These are phyloP conservation scores for Sporothrix euskadiensis DNA, from an alignment of 2,329 filamentous ascomycete genomes.

Conservation along the genomic window DNA sequence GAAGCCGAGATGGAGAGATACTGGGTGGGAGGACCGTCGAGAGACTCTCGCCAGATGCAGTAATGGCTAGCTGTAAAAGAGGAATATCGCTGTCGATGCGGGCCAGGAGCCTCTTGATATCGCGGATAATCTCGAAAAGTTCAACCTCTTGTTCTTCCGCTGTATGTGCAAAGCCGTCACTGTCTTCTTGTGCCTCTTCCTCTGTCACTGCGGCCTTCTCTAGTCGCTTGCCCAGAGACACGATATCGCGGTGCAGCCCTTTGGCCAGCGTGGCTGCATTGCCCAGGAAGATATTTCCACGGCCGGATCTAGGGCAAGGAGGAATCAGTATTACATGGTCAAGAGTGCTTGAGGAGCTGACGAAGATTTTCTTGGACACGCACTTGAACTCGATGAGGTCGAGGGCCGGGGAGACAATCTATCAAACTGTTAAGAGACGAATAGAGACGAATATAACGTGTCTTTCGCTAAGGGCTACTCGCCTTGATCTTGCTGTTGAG, in stretches of 20 bases:
- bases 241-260: conserved; percentile 78
- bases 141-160: conserved; percentile 61
- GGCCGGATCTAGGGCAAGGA: conserved; percentile 43
- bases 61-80: conserved; percentile 88
- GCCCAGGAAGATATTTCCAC: conserved; percentile 66
- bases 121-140: conserved; percentile 67
- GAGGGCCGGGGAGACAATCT: conserved; percentile 87
- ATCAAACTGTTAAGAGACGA: conserved; percentile 5
- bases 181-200: conserved; percentile 51
- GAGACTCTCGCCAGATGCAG: conserved; percentile 85
- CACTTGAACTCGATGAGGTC: conserved; percentile 90
- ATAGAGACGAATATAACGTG: not conserved
- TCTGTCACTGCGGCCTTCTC: conserved; percentile 67
- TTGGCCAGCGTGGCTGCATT: conserved; percentile 82
- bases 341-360: too few relatives aligned
- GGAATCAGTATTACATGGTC: not conserved
- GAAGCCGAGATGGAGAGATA: conserved; percentile 83
- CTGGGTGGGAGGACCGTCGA: conserved; percentile 76
- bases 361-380: conserved; percentile 33
- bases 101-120: conserved; percentile 72
- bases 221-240: conserved; percentile 72
- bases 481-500: conserved; percentile 85
- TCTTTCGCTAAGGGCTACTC: conserved; percentile 1
- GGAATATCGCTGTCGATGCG: conserved; percentile 91
- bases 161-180: conserved; percentile 34